phyloP scores from a whole-genome alignment of 1,284 basidiomycete species.

The Trametes sp. region DNA sequence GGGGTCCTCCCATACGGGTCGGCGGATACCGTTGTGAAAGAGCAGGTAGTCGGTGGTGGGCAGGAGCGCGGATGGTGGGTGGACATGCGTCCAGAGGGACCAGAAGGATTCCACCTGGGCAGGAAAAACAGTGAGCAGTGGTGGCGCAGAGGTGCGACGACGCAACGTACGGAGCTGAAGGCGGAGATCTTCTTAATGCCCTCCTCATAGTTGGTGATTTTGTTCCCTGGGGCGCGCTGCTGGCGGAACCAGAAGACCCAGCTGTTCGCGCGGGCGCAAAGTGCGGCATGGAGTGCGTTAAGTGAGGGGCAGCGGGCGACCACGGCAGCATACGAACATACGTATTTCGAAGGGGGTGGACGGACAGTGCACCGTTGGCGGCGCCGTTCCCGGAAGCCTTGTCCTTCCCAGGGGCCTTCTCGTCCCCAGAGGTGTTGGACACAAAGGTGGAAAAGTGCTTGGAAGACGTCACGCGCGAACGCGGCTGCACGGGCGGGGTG shows the following conservation, averaged over 20 bases:
- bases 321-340: conserved; percentile 69
- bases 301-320: conserved; percentile 30
- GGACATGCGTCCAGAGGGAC: conserved; percentile 83
- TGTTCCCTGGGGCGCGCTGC: conserved; percentile 81
- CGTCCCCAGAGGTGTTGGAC: conserved; percentile 47
- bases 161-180: conserved; percentile 72
- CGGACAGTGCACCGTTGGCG: conserved; percentile 45
- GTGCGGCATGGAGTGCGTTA: conserved; percentile 16
- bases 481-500: conserved; percentile 41
- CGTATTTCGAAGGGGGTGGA: conserved; percentile 84
- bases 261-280: conserved; percentile 46
- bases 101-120: conserved; percentile 82
- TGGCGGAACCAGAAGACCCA: conserved; percentile 91
- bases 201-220: conserved; percentile 83
- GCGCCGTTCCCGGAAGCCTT: conserved; percentile 48
- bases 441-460: conserved; percentile 81
- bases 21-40: conserved; percentile 81
- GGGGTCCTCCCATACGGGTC: conserved; percentile 92
- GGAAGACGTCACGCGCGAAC: conserved; percentile 60
- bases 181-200: conserved; percentile 86
- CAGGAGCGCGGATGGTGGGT: conserved; percentile 72
- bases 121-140: background rate
- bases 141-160: background rate
- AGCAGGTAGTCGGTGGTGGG: conserved; percentile 88
- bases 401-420: conserved; percentile 55